Evolutionary conservation across 2,329 filamentous ascomycete genomes (phyloP).

Genomic region (Penicillium paneum): DNA sequence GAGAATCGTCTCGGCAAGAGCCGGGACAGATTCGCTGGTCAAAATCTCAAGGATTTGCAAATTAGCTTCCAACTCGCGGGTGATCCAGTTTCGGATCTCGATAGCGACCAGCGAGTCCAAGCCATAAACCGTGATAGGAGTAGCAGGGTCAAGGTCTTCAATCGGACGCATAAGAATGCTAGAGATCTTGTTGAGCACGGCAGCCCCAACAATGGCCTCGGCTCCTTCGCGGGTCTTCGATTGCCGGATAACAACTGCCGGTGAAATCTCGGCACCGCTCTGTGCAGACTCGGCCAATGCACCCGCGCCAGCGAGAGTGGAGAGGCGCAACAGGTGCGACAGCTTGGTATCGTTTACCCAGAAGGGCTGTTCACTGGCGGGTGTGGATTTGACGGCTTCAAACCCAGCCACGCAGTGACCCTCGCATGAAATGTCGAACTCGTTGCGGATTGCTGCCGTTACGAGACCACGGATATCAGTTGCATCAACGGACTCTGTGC

Average conservation of each 20-base stretch:
- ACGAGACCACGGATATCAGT: slow-evolving; percentile 23
- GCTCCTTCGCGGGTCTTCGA: slow-evolving; percentile 10
- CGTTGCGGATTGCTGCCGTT: slow-evolving; percentile 21
- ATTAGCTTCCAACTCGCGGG: slow-evolving; percentile 21
- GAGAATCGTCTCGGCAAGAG: slow-evolving; percentile 23
- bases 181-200: slow-evolving; percentile 18
- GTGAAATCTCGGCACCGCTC: slow-evolving; percentile 10
- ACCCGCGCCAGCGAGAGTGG: slow-evolving; percentile 16
- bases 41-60: slow-evolving; percentile 30
- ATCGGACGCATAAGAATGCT: slow-evolving; percentile 23
- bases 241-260: slow-evolving; percentile 18
- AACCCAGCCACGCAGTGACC: slow-evolving; percentile 24
- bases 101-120: slow-evolving; percentile 32
- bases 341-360: slow-evolving; percentile 22
- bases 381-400: slow-evolving; percentile 19
- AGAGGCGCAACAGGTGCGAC: slow-evolving; percentile 19
- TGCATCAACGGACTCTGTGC: slow-evolving; percentile 19
- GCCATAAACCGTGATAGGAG: slow-evolving; percentile 23
- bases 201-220: slow-evolving; percentile 6
- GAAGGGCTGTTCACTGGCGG: slow-evolving; percentile 18
- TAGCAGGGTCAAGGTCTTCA: slow-evolving; percentile 19
- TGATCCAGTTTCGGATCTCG: slow-evolving; percentile 32
- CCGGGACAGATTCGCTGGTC: slow-evolving; percentile 19
- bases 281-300: slow-evolving; percentile 6
- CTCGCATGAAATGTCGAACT: slow-evolving; percentile 18